Conservation (phyloP, 2,329 filamentous ascomycete genomes). For the Cylindrodendrum hubeiense region DNA sequence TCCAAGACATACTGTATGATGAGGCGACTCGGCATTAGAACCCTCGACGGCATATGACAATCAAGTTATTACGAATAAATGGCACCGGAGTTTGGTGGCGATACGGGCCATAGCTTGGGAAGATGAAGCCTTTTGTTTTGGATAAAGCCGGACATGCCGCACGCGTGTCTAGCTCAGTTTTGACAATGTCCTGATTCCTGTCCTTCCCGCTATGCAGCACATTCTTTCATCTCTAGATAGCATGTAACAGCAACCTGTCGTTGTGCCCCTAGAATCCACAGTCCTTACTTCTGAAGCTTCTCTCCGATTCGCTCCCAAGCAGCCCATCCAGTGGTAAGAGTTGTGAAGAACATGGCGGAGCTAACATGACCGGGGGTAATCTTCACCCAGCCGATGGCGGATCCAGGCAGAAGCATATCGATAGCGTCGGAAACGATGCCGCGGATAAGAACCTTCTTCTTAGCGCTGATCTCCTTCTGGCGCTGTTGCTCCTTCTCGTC, state of each 20-base stretch:
- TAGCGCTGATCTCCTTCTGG: constrained; percentile 49
- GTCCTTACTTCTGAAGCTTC: constrained; percentile 36
- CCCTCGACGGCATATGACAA: not conserved
- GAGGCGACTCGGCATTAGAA: not conserved
- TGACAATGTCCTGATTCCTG: not conserved
- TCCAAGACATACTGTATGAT: not conserved
- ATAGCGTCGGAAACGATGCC: constrained; percentile 68
- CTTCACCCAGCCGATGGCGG: constrained; percentile 70
- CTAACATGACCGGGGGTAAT: constrained; percentile 66
- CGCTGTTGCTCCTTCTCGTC: constrained; percentile 51
- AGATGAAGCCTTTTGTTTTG: constrained; percentile 1
- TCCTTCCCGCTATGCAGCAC: not conserved
- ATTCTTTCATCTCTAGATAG: not conserved
- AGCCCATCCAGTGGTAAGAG: constrained; percentile 69
- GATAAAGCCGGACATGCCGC: constrained; percentile 6
- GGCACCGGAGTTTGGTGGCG: not conserved
- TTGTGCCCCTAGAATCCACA: not conserved
- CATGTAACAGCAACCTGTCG: constrained; percentile 9
- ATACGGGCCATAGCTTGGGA: not conserved
- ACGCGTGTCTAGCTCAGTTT: not conserved
- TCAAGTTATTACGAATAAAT: not conserved
- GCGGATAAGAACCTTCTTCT: constrained; percentile 56
- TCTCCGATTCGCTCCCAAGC: constrained; percentile 68
- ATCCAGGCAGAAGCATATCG: constrained; percentile 73
- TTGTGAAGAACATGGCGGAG: constrained; percentile 70